Evolutionary conservation across 768 basidiomycete genomes (phyloP).

Genomic region (Tylopilus vinaceipallidus): DNA sequence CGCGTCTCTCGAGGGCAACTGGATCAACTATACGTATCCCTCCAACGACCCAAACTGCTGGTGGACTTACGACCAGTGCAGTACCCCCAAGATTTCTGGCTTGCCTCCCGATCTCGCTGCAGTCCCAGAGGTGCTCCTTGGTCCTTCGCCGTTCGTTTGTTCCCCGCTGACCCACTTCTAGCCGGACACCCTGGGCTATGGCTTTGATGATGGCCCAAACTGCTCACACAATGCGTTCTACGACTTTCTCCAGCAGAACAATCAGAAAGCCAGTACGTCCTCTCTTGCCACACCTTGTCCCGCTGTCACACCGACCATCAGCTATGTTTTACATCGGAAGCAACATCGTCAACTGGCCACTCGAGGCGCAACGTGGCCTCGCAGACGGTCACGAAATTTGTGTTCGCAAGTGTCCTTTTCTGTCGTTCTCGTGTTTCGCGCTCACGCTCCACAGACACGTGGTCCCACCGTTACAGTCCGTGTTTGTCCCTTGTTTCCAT

Average conservation of each 20-base stretch:
- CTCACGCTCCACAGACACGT: conserved; percentile 22
- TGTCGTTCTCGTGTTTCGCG: neutral
- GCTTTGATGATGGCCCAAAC: conserved; percentile 65
- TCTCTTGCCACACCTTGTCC: neutral
- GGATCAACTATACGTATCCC: conserved; percentile 35
- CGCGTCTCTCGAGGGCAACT: conserved; percentile 26
- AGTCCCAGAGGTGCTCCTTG: conserved; percentile 46
- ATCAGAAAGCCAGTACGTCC: conserved; percentile 53
- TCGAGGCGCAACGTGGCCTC: conserved; percentile 52
- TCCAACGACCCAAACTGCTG: conserved; percentile 50
- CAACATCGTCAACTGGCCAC: conserved; percentile 54
- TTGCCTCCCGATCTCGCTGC: conserved; percentile 42
- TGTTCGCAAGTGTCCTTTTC: conserved; percentile 44
- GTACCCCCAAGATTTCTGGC: conserved; percentile 43
- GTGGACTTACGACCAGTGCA: conserved; percentile 41
- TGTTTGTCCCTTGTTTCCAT: neutral
- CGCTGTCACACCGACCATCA: conserved; percentile 16
- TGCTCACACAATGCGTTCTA: conserved; percentile 66
- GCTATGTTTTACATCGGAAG: conserved; percentile 65
- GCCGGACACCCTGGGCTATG: conserved; percentile 57
- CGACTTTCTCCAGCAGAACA: conserved; percentile 46
- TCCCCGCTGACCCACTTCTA: neutral
- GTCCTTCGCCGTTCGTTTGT: too few species aligned
- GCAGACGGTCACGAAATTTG: conserved; percentile 61
- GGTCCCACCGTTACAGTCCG: conserved; percentile 47